Evolutionary conservation across 306 rosid genomes (phyloP).

Genomic region (Prunus mira): DNA sequence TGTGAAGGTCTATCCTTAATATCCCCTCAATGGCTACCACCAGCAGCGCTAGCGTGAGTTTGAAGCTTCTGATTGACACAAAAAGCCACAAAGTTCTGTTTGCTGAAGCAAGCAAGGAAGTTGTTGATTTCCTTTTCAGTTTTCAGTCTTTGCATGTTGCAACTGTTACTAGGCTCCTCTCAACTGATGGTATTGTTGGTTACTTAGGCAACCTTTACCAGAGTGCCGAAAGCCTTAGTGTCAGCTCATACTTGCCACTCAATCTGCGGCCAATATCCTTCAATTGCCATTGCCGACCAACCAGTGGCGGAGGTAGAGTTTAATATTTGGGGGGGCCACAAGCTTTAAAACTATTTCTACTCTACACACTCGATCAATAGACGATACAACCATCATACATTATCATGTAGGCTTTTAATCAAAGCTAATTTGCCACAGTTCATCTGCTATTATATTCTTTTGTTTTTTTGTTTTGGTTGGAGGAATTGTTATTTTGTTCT

Average conservation of each 20-base stretch:
- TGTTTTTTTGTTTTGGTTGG: background rate
- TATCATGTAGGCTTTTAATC: background rate
- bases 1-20: too few relatives aligned
- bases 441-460: too few relatives aligned
- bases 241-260: background rate
- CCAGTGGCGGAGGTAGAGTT: too few relatives aligned
- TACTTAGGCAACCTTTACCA: conserved; percentile 9
- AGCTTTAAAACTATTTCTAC: too few relatives aligned
- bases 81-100: conserved; percentile 12
- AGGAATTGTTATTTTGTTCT: background rate
- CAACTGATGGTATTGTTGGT: conserved; percentile 3
- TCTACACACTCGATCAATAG: background rate
- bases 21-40: background rate
- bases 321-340: too few relatives aligned
- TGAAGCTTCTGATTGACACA: conserved; percentile 17
- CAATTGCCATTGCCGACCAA: background rate
- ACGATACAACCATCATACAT: background rate
- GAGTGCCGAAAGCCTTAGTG: conserved; percentile 8
- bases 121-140: conserved; percentile 20
- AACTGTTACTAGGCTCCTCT: background rate
- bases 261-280: background rate
- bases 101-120: conserved; percentile 26
- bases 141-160: conserved; percentile 32
- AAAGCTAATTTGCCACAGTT: background rate
- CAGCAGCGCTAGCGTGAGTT: background rate